Evolutionary conservation across 441 rosid species (phyloP).

Genomic region (Manihot esculenta): DNA sequence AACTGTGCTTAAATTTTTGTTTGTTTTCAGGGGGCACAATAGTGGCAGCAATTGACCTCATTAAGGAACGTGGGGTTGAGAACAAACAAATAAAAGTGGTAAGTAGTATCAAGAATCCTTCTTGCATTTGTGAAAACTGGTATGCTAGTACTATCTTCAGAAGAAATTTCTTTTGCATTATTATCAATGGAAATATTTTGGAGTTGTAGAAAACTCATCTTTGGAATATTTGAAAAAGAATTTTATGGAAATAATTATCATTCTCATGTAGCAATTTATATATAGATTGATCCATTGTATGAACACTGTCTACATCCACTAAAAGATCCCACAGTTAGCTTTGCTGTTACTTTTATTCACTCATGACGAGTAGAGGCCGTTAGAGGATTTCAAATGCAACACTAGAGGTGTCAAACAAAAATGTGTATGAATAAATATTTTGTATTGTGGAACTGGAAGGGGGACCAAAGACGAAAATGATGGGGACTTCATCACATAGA

Average conservation of each 20-base stretch:
- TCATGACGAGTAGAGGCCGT: too few relatives aligned
- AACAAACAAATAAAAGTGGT: slow-evolving; percentile 93
- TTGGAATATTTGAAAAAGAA: neutral
- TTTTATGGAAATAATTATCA: neutral
- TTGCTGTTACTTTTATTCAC: too few relatives aligned
- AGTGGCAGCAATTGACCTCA: slow-evolving; percentile 68
- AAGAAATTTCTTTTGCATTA: neutral
- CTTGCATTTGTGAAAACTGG: neutral
- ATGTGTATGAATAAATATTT: neutral
- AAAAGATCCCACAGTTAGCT: too few relatives aligned
- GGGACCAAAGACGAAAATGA: neutral
- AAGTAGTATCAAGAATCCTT: slow-evolving; percentile 20
- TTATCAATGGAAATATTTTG: neutral
- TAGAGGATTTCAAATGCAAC: neutral
- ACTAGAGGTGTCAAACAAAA: neutral
- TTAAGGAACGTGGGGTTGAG: slow-evolving; percentile 66
- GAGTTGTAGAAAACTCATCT: neutral
- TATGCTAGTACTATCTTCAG: neutral
- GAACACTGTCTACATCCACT: neutral
- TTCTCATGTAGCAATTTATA: neutral
- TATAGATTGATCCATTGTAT: neutral
- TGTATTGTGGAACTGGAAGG: neutral
- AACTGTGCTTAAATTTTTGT: neutral
- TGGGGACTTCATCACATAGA: neutral
- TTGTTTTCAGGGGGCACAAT: slow-evolving; percentile 75